A percentile compares a stretch with the other conserved stretches of the same genome.
phyloP scores from a whole-genome alignment of 305 asterid genomes.

The Fraxinus baroniana region DNA sequence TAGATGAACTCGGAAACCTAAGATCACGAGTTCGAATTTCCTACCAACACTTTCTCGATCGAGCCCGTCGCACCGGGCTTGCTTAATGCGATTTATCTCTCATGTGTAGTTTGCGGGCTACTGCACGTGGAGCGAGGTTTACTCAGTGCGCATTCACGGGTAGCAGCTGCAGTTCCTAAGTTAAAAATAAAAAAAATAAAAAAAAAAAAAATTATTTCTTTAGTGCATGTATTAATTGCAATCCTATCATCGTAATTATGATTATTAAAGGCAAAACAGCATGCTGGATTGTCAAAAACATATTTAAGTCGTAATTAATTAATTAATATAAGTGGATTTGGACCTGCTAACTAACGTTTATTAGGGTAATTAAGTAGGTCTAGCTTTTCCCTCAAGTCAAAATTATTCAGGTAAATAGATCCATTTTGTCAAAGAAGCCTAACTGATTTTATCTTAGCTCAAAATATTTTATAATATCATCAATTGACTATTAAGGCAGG shows the following conservation, averaged over 20 bases:
- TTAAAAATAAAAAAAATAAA: too few species aligned
- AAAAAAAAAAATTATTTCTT: too few species aligned
- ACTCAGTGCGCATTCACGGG: too few species aligned
- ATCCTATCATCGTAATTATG: not conserved
- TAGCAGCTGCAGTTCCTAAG: too few species aligned
- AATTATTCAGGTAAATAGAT: constrained; percentile 42
- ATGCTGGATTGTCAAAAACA: not conserved
- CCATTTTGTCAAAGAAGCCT: constrained; percentile 12
- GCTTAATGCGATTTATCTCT: too few species aligned
- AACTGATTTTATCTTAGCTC: not conserved
- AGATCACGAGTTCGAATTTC: too few species aligned
- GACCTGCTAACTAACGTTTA: constrained; percentile 36
- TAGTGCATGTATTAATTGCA: too few species aligned
- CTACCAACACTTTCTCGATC: too few species aligned
- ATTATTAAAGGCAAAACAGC: not conserved
- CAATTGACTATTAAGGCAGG: constrained; percentile 18
- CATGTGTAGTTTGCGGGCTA: too few species aligned
- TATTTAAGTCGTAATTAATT: constrained; percentile 10
- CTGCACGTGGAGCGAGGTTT: too few species aligned
- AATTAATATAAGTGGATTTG: constrained; percentile 33
- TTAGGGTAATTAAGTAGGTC: constrained; percentile 27
- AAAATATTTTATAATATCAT: constrained; percentile 17
- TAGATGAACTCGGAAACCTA: too few species aligned
- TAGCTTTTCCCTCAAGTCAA: constrained; percentile 42
- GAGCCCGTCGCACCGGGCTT: too few species aligned